These are phyloP conservation scores for Aspergillus panamensis DNA, from an alignment of 495 filamentous ascomycete genomes.

Conservation along the genomic window DNA sequence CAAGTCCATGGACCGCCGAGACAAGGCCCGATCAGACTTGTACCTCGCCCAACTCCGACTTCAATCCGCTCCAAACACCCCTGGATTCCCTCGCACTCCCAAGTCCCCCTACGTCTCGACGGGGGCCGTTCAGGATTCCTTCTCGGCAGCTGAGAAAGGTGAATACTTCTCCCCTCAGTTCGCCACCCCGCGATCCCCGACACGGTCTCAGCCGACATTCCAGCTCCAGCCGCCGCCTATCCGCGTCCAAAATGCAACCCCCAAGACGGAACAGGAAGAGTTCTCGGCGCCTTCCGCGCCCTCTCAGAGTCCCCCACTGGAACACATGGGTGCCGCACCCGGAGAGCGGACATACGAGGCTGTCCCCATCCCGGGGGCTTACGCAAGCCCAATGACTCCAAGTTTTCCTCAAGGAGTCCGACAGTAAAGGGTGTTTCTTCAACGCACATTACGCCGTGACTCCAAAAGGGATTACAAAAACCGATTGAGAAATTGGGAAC, in stretches of 20 bases:
- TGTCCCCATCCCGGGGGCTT: conserved; percentile 52
- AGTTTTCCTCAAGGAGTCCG: conserved; percentile 26
- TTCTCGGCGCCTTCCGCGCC: conserved; percentile 44
- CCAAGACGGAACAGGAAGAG: conserved; percentile 56
- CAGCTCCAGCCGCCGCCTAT: conserved; percentile 79
- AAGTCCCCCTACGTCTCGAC: conserved; percentile 43
- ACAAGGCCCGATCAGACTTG: conserved; percentile 87
- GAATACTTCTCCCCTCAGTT: conserved; percentile 42
- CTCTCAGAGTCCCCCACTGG: conserved; percentile 26
- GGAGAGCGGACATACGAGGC: conserved; percentile 49
- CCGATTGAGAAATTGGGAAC: no score
- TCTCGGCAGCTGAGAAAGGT: conserved; percentile 58
- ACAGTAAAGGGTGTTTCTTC: conserved; percentile 4
- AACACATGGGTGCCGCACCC: conserved; percentile 45
- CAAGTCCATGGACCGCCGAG: conserved; percentile 94
- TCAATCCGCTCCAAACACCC: conserved; percentile 93
- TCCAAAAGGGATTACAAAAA: no score
- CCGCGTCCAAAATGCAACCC: conserved; percentile 71
- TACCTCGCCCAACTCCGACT: conserved; percentile 92
- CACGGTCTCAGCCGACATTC: conserved; percentile 58
- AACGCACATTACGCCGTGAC: background rate
- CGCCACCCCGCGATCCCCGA: conserved; percentile 48
- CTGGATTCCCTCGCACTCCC: conserved; percentile 65
- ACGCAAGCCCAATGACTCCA: conserved; percentile 44
- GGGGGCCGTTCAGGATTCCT: conserved; percentile 38